Evolutionary conservation across 768 basidiomycete species (phyloP).

Genomic region (Agaricus blazei): DNA sequence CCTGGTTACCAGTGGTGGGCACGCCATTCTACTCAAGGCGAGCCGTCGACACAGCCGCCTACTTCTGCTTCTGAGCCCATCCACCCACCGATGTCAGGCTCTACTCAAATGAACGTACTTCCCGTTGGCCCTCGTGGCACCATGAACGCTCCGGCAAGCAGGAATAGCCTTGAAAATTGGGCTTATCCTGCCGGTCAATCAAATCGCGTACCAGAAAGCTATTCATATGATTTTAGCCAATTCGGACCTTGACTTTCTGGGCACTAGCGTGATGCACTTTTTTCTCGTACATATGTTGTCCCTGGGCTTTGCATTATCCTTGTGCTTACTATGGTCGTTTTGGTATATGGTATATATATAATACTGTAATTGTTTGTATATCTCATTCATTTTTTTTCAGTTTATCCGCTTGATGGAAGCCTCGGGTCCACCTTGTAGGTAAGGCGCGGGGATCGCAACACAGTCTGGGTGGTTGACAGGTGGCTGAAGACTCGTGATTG

Average conservation of each 20-base stretch:
- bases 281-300: not conserved
- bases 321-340: not conserved
- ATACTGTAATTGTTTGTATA: constrained; percentile 5
- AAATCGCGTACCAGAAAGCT: constrained; percentile 4
- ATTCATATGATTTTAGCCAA: constrained; percentile 10
- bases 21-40: constrained; percentile 20
- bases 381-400: not conserved
- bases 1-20: constrained; percentile 69
- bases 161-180: constrained; percentile 2
- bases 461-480: not conserved
- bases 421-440: not conserved
- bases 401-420: not conserved
- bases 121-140: not conserved
- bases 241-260: constrained; percentile 1
- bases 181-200: not conserved
- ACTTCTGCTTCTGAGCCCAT: not conserved
- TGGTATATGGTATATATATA: not conserved
- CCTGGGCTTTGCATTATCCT: not conserved
- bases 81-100: not conserved
- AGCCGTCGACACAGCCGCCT: not conserved
- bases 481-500: not conserved
- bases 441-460: not conserved
- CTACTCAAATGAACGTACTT: not conserved
- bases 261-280: not conserved
- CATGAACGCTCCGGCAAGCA: not conserved